Percentiles rank a stretch among this genome's conserved stretches.
These are phyloP conservation scores for Emmonsiellopsis sp. DNA, from an alignment of 2,329 filamentous ascomycete genomes.

Conservation along the genomic window DNA sequence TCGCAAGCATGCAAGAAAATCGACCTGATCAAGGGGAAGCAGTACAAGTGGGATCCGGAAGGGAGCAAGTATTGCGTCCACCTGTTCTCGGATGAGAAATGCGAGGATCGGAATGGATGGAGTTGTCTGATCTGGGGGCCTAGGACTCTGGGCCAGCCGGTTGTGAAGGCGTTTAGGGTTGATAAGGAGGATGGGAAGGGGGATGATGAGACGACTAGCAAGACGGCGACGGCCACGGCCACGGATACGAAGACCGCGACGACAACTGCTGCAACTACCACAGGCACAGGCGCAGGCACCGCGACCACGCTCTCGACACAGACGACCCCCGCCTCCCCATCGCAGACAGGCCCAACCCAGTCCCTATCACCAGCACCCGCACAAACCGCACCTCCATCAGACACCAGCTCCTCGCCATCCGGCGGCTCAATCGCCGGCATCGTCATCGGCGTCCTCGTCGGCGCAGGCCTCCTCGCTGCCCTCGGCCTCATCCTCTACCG, in stretches of 20 bases:
- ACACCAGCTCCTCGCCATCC: neutral
- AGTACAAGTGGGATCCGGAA: constrained; percentile 9
- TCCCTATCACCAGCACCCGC: neutral
- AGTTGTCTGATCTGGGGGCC: constrained; percentile 6
- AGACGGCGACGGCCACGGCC: neutral
- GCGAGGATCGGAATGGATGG: constrained; percentile 6
- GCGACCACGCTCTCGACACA: neutral
- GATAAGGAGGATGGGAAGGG: constrained; percentile 1
- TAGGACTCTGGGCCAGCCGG: constrained; percentile 1
- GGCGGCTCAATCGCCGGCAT: constrained; percentile 1
- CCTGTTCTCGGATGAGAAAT: constrained; percentile 5
- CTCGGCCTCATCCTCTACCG: neutral
- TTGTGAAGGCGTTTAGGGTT: constrained; percentile 2
- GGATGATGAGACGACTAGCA: neutral
- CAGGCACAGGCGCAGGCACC: neutral
- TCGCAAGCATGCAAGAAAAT: constrained; percentile 3
- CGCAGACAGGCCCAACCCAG: neutral
- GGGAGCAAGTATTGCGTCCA: constrained; percentile 1
- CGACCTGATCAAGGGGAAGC: constrained; percentile 3
- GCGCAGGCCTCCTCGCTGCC: neutral
- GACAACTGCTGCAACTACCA: neutral
- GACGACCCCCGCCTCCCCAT: neutral
- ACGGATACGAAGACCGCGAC: neutral
- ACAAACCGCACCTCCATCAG: neutral
- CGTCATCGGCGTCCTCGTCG: neutral